Evolutionary conservation across 371 early-diverging fungal species (phyloP).

Genomic region (Rhizopus microsporus): DNA sequence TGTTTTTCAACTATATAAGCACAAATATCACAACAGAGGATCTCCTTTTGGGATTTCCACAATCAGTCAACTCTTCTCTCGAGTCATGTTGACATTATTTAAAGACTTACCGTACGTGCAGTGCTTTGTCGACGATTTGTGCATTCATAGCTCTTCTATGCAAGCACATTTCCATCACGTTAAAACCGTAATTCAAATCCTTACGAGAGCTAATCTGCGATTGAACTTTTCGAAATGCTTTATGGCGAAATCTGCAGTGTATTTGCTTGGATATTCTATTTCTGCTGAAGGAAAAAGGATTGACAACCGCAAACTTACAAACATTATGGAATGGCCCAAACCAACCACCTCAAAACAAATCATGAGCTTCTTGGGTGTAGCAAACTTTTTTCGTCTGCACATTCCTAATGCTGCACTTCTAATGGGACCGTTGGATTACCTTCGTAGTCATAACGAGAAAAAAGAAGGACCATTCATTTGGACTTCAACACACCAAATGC

Average conservation of each 20-base stretch:
- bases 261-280: too few species aligned
- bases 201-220: neutral
- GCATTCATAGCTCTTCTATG: neutral
- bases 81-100: constrained; percentile 12
- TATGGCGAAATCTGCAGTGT: neutral
- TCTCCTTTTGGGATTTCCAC: constrained; percentile 12
- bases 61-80: constrained; percentile 8
- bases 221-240: neutral
- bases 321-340: constrained; percentile 10
- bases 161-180: neutral
- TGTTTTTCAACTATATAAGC: too few species aligned
- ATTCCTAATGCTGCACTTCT: constrained; percentile 16
- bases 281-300: too few species aligned
- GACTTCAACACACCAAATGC: too few species aligned
- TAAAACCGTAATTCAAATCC: neutral
- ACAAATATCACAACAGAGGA: too few species aligned
- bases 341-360: constrained; percentile 19
- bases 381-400: too few species aligned
- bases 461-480: too few species aligned
- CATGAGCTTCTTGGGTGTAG: constrained; percentile 20
- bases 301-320: constrained; percentile 13
- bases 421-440: too few species aligned
- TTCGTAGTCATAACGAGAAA: too few species aligned
- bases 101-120: constrained; percentile 12
- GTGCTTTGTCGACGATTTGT: constrained; percentile 20